Percentiles rank a stretch among this genome's conserved stretches.
Conservation (phyloP, 139 green algal species). For the Coelastrella sp. region DNA sequence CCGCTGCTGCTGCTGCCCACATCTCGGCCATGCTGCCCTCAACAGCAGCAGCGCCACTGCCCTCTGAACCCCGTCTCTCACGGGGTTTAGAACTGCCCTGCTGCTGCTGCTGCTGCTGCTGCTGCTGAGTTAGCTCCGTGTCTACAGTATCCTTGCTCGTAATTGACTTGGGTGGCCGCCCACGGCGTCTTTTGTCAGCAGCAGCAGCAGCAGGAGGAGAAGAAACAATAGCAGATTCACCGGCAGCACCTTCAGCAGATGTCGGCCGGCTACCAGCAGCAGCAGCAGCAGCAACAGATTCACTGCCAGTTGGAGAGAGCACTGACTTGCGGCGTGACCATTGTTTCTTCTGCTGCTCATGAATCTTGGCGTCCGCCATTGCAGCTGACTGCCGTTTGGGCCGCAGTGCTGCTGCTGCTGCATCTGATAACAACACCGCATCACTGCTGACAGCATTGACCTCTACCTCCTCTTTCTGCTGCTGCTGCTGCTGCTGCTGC, state of each 20-base stretch:
- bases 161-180: background rate
- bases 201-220: background rate
- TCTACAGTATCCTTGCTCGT: background rate
- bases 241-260: background rate
- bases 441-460: no score
- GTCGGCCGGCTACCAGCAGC: background rate
- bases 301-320: background rate
- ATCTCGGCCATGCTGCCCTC: background rate
- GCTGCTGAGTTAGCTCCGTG: background rate
- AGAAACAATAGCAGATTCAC: background rate
- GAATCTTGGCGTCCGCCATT: background rate
- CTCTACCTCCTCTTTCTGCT: background rate
- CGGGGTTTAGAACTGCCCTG: background rate
- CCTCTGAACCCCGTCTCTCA: background rate
- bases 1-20: background rate
- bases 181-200: background rate
- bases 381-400: background rate
- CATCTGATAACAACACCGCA: background rate
- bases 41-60: background rate
- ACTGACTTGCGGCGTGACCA: background rate
- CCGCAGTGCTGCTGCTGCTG: background rate
- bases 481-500: background rate
- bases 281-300: background rate
- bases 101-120: background rate
- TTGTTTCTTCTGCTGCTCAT: background rate